Conservation (phyloP, 2,329 filamentous ascomycete species). For the Sarocladiaceae sp. region DNA sequence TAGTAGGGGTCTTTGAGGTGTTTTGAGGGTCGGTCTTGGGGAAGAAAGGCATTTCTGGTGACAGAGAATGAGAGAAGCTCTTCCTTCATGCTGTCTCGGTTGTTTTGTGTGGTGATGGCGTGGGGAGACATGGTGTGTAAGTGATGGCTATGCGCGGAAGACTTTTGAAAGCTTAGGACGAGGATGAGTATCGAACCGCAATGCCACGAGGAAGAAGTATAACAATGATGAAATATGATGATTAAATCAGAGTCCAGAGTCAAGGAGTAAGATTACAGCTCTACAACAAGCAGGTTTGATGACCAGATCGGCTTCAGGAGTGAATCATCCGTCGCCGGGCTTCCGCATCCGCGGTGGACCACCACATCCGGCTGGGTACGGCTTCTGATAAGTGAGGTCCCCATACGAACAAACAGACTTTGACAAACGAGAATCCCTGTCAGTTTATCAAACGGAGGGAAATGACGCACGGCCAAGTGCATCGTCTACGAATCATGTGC, state of each 20-base stretch:
- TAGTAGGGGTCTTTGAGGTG: constrained; percentile 67
- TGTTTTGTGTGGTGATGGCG: constrained; percentile 22
- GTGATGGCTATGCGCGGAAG: constrained; percentile 3
- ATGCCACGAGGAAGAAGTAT: background rate
- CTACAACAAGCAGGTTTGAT: background rate
- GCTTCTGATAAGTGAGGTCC: no score
- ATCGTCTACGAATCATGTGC: constrained; percentile 6
- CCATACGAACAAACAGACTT: no score
- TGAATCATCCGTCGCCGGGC: constrained; percentile 1
- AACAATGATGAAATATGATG: background rate
- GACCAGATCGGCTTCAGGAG: background rate
- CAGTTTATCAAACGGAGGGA: background rate
- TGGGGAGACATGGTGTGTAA: constrained; percentile 34
- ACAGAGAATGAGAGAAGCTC: constrained; percentile 31
- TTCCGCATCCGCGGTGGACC: constrained; percentile 2
- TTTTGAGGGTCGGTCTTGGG: constrained; percentile 60
- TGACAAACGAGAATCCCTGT: no score
- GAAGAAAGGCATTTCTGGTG: constrained; percentile 67
- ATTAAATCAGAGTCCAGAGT: background rate
- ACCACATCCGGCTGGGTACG: no score
- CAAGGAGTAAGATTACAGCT: background rate
- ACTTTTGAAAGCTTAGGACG: background rate
- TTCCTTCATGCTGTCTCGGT: constrained; percentile 15
- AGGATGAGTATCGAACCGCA: no score
- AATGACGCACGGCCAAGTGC: background rate